Evolutionary conservation across 305 asterid species (phyloP).

Genomic region (Ajuga reptans): DNA sequence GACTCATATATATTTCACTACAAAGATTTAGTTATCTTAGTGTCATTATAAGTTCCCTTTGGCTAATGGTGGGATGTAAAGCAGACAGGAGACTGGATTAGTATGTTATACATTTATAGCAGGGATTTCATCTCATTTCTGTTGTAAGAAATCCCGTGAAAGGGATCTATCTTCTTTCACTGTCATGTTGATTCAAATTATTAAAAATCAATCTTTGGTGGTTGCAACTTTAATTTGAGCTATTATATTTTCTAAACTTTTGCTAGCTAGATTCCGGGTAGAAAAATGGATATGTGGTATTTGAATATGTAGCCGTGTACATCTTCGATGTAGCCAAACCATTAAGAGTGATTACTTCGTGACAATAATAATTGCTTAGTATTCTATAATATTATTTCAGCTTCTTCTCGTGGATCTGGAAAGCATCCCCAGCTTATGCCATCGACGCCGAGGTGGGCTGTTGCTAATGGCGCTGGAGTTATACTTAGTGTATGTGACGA

Average conservation of each 20-base stretch:
- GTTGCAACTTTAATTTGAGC: background rate
- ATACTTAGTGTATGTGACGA: constrained; percentile 98
- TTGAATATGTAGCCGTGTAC: background rate
- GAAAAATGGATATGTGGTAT: background rate
- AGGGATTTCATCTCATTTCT: background rate
- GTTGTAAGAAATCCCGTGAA: background rate
- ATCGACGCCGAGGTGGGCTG: constrained; percentile 99
- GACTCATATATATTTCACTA: background rate
- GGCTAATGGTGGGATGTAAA: background rate
- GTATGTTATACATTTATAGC: background rate
- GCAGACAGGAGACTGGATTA: background rate
- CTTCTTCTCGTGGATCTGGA: constrained; percentile 95
- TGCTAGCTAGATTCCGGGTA: background rate
- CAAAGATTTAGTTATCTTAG: background rate
- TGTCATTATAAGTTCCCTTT: background rate
- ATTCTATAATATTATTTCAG: constrained; percentile 32
- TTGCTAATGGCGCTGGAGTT: constrained; percentile 99
- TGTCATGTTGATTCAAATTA: background rate
- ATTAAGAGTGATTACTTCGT: constrained; percentile 1
- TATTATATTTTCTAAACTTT: background rate
- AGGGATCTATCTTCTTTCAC: background rate
- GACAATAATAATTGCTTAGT: constrained; percentile 9
- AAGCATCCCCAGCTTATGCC: constrained; percentile 97
- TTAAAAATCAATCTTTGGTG: background rate
- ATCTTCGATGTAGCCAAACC: constrained; percentile 1